Evolutionary conservation across 176 grass and related monocot species (phyloP).

Genomic region (Cenchrus purpureus): DNA sequence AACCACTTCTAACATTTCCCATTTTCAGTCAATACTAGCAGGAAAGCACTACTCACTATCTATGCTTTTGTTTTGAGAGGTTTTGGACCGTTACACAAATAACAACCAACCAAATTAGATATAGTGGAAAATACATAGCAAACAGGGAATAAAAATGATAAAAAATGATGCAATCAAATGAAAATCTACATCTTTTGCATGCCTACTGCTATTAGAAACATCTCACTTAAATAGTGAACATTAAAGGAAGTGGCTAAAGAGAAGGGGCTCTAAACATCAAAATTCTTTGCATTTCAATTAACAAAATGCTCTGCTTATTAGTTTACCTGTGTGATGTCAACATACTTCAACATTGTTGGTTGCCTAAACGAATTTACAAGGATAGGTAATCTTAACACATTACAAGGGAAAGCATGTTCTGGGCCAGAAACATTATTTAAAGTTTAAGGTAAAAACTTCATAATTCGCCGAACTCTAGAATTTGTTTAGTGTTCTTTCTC

Average conservation of each 20-base stretch:
- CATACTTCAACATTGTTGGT: not conserved
- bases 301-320: not conserved
- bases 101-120: not conserved
- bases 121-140: not conserved
- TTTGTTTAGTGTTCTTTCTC: not conserved
- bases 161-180: constrained; percentile 6
- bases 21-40: not conserved
- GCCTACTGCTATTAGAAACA: not conserved
- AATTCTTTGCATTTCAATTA: constrained; percentile 11
- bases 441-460: not conserved
- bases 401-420: not conserved
- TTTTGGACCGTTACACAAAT: constrained; percentile 1
- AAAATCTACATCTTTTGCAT: not conserved
- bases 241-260: not conserved
- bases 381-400: not conserved
- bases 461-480: not conserved
- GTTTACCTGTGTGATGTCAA: not conserved
- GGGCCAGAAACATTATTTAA: not conserved
- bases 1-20: not conserved
- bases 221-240: too few relatives aligned
- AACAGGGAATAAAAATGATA: not conserved
- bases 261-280: not conserved
- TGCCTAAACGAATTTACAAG: not conserved
- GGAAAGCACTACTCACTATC: not conserved
- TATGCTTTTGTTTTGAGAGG: not conserved